Evolutionary conservation across 306 rosid species (phyloP), one percentile per base, ranked within the genome.

Genomic region (Geum urbanum): DNA sequence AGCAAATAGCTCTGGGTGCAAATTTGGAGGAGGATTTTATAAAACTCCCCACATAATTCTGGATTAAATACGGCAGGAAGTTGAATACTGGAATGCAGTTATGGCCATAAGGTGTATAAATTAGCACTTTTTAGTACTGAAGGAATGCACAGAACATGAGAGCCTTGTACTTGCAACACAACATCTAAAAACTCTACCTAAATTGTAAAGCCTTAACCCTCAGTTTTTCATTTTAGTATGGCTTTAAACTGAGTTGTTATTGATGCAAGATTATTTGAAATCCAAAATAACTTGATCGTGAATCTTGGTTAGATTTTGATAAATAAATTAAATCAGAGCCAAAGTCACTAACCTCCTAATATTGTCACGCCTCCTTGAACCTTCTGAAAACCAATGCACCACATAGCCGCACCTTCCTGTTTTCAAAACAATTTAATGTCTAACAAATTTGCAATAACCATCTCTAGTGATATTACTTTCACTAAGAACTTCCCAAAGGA

Each of bases 351-450:
- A 92, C 97, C 98, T 90, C 98, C 98, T 86, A 92, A 85, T 67
- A 92, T 90, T 18, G 94, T 79, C 32, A 81, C 74, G 61, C 94
- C 98, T 71, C 87, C 91, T 77, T 82, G 94, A 56, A 70, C 78
- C 75, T 83, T 92, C 86, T 82, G 88, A 82, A 92, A 86, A 64
- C 98, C 97, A 5, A 90, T 78, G 78, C 98, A 92, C 98, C 94
- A 90, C 86, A 79, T 52, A 66, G 90, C 73, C 67, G 87, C 91
- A 71, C 86, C 86, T 43, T 80, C 94, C 96, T 92, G 78, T 74
- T 70, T 57, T 47, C 74, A 78, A 65, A 69, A 74, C 50, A 70
- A 8, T 51, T 74, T 20, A 72, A 58, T 4, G 55, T 53, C 81
- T 75, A 11, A 66, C 16, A 67, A 32, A 62, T 48, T 52, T 65